Evolutionary conservation across 2,329 filamentous ascomycete species (phyloP).

Genomic region (Neofusicoccum cordaticola): DNA sequence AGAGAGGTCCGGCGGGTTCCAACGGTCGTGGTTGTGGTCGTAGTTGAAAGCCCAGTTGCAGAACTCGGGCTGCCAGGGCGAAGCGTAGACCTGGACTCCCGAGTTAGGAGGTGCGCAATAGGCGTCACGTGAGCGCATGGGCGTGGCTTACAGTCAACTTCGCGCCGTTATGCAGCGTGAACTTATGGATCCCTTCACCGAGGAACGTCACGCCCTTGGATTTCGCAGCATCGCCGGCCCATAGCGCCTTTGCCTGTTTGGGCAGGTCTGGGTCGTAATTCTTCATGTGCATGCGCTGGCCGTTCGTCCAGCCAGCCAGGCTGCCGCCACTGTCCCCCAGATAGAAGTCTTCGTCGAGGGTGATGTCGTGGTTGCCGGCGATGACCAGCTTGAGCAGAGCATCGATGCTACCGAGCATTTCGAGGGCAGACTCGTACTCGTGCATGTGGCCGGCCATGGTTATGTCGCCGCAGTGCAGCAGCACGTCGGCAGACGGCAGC

Average conservation of each 20-base stretch:
- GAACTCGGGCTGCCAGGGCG: slow-evolving; percentile 56
- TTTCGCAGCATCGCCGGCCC: slow-evolving; percentile 44
- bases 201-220: slow-evolving; percentile 52
- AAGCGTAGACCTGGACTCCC: slow-evolving; percentile 47
- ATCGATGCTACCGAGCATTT: slow-evolving; percentile 47
- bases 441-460: slow-evolving; percentile 49
- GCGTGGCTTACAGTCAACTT: slow-evolving; percentile 38
- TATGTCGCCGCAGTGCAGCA: slow-evolving; percentile 59
- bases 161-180: slow-evolving; percentile 50
- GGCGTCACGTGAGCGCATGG: not conserved
- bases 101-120: too few relatives aligned
- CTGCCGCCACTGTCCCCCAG: not conserved
- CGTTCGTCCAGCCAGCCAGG: slow-evolving; percentile 19
- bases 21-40: slow-evolving; percentile 49
- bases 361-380: slow-evolving; percentile 62
- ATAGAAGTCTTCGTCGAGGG: slow-evolving; percentile 54
- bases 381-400: slow-evolving; percentile 61
- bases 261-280: slow-evolving; percentile 24
- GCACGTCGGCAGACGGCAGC: slow-evolving; percentile 51
- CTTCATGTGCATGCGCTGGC: slow-evolving; percentile 28
- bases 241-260: slow-evolving; percentile 38
- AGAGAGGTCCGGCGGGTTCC: slow-evolving; percentile 41
- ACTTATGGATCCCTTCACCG: slow-evolving; percentile 52
- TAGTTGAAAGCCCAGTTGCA: slow-evolving; percentile 58
- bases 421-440: slow-evolving; percentile 49